Evolutionary conservation across 768 basidiomycete genomes (phyloP), one percentile per base, ranked within the genome.

Genomic region (Podaxis pistillaris): DNA sequence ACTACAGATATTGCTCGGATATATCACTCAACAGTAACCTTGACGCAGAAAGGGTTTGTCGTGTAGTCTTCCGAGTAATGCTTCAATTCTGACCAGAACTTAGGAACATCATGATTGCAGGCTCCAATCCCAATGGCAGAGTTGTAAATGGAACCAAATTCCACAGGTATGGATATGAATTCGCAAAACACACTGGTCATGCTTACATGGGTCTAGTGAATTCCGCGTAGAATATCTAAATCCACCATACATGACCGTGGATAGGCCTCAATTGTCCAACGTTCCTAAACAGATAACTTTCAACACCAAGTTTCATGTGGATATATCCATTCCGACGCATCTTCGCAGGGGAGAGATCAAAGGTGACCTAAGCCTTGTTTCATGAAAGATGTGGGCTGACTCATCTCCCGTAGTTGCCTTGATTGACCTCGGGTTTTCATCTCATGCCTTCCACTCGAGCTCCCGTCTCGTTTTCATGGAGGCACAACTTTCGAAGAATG

Each of bases 11-110:
- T 87, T 64, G 79, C 85, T 55, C 75, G 87, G 13, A 55, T 89
- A 73, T 89, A 89, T 74, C 87, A 89, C 72, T 86, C 86, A 1
- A 77, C 78, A 5, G 84, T 81, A 12, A 83, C 82, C 38, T 74
- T 87, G 65, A 80, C 86, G 15, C 81, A 83, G 22, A 81, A 82
- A 64, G 84, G 84, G 66, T 81, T 75, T 41, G 73, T 79, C 11
- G 3, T 5, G 19, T 9, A 4, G 44, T 1, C 6, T n/a, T 17
- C 4, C 2, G 19, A 17, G 19, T 46, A 17, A 8, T n/a, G 28
- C 15, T 38, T 38, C 50, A 41, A 44, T 19, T 40, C 47, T 38
- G 22, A 54, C 56, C 1, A 28, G 9, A 26, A n/a, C 22, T 11
- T 37, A 72, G 72, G 26, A 73, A 73, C 59, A 70, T 75, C 15